Evolutionary conservation across 768 basidiomycete species (phyloP), one percentile per base, ranked within the genome.

Genomic region (Cytidiella melzeri): DNA sequence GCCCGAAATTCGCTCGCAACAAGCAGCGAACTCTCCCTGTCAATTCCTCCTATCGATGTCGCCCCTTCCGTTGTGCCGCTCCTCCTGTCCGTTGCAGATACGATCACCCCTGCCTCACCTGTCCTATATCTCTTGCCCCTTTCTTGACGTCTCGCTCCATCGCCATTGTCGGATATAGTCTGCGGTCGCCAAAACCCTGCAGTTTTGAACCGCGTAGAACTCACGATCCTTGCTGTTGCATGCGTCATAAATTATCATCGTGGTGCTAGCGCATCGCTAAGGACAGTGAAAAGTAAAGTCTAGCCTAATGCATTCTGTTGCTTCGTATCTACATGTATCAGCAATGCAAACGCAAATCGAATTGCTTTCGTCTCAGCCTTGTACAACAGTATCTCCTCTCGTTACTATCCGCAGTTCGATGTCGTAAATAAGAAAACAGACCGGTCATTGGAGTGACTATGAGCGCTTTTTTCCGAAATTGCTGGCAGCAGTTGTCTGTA

Each of bases 241-340:
- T 43, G 52, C 43, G 43, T 30, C 37, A 21, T 53, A 53, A 53
- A 19, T 53, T 53, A 53, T 53, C 36, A 56, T 55, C 51, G 57
- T 62, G 61, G 60, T 57, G 60, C 56, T 54, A 51, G 55, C 30
- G 62, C 55, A 48, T 50, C 47, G 49, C 56, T 34, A 57, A 52
- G 57, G 62, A 64, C 62, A 60, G 57, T 61, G 38, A 64, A 61
- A 61, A 64, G 62, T 64, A 64, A 60, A 57, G 52, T 61, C 57
- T 59, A 51, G 56, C 55, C 55, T 61, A 64, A 61, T 52, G 58
- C 53, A 59, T 55, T 58, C 45, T 46, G 24, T 52, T 47, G 51
- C 51, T 52, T 42, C 52, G 49, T 54, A 54, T 54, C 53, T 54
- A 54, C 36, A 42, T 53, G 52, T 53, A 53, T 49, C 52, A 53